A percentile compares a stretch with the other conserved stretches of the same genome.
phyloP scores from a whole-genome alignment of 352 stramenopile species.

The Peronospora destructor region DNA sequence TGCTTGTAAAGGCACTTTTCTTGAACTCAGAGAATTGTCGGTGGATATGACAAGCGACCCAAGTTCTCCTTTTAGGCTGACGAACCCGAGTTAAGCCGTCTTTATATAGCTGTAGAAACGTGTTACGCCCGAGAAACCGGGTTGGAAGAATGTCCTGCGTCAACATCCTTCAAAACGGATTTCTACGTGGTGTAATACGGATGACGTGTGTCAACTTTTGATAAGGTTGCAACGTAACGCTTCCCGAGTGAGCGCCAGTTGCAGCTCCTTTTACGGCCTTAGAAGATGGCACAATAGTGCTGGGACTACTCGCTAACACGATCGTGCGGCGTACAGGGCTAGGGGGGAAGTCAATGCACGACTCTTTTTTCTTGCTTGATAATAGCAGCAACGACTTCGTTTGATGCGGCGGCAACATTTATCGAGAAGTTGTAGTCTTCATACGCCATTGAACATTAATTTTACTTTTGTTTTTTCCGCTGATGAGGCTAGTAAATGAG shows the following conservation, averaged over 20 bases:
- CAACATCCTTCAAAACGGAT: no score
- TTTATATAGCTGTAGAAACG: no score
- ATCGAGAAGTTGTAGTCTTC: no score
- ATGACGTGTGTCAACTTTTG: no score
- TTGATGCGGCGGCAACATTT: slow-evolving; percentile 8
- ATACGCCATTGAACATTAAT: background rate
- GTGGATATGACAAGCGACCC: no score
- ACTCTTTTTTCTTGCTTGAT: slow-evolving; percentile 60
- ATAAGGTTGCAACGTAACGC: slow-evolving; percentile 23
- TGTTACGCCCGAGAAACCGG: no score
- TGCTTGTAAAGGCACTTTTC: no score
- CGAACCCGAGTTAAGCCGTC: no score
- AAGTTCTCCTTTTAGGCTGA: no score
- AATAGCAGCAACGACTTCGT: slow-evolving; percentile 70
- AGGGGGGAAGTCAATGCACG: slow-evolving; percentile 72
- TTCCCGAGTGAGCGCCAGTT: slow-evolving; percentile 32
- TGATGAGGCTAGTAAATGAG: background rate
- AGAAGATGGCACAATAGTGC: slow-evolving; percentile 59
- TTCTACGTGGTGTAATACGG: no score
- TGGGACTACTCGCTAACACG: slow-evolving; percentile 75
- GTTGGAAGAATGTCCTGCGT: no score
- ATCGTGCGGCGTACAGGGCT: slow-evolving; percentile 77
- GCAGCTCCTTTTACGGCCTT: slow-evolving; percentile 53
- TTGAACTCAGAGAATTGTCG: no score
- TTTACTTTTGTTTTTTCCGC: background rate